Evolutionary conservation across 768 basidiomycete genomes (phyloP).

Genomic region (Suillus brevipes): DNA sequence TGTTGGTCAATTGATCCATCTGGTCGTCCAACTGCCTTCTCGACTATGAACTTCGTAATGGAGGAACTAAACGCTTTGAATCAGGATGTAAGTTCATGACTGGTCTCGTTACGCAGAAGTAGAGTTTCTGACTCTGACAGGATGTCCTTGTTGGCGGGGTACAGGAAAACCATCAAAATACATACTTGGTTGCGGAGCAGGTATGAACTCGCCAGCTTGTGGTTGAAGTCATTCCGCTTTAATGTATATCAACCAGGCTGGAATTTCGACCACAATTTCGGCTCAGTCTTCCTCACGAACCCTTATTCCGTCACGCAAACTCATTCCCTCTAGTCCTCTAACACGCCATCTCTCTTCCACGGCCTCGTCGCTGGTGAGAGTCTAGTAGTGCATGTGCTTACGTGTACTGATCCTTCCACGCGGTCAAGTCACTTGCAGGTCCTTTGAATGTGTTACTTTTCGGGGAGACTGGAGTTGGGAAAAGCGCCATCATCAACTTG

Average conservation of each 20-base stretch:
- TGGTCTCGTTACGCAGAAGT: not conserved
- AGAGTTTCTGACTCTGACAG: not conserved
- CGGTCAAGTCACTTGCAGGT: not conserved
- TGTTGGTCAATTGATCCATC: conserved; percentile 4
- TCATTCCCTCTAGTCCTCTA: not conserved
- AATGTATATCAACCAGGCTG: not conserved
- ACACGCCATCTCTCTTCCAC: not conserved
- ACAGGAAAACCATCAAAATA: not conserved
- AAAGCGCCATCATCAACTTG: conserved; percentile 48
- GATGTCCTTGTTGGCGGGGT: too few species aligned
- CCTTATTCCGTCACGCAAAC: not conserved
- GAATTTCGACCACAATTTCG: too few species aligned
- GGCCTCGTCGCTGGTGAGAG: not conserved
- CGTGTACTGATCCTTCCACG: not conserved
- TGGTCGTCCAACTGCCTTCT: not conserved
- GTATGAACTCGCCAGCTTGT: not conserved
- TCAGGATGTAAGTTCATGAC: not conserved
- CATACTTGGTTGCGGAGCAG: not conserved
- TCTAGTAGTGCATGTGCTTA: not conserved
- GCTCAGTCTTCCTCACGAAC: not conserved
- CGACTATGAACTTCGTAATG: not conserved
- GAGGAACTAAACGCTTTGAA: not conserved
- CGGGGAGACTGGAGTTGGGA: conserved; percentile 43
- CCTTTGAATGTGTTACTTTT: conserved; percentile 41
- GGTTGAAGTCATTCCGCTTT: not conserved